Percentiles rank a stretch among this genome's conserved stretches.
phyloP scores from a whole-genome alignment of 495 filamentous ascomycete genomes.

The Aspergillus bridgeri region DNA sequence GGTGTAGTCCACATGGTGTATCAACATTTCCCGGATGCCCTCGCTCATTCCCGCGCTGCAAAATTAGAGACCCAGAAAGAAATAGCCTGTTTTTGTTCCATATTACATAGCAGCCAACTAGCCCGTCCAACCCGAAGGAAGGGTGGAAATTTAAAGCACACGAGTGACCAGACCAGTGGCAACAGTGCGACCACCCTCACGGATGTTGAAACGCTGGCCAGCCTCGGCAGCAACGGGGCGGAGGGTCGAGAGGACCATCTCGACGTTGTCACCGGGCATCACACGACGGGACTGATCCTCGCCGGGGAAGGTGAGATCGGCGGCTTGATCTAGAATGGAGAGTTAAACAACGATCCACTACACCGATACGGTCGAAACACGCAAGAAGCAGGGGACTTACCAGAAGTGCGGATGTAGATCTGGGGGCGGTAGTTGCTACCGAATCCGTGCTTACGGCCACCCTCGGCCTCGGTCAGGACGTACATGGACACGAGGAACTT shows the following conservation, averaged over 20 bases:
- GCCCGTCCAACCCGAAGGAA: conserved; percentile 4
- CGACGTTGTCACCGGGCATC: conserved; percentile 97
- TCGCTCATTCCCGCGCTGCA: conserved; percentile 39
- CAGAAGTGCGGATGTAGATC: conserved; percentile 90
- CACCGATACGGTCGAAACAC: not conserved
- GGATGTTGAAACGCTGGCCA: conserved; percentile 92
- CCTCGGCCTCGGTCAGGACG: conserved; percentile 94
- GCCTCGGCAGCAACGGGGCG: conserved; percentile 79
- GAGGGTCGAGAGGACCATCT: conserved; percentile 83
- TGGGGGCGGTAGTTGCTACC: conserved; percentile 91
- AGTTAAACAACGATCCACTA: conserved; percentile 7
- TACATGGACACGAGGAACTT: conserved; percentile 96
- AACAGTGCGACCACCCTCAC: conserved; percentile 91
- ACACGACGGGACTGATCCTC: conserved; percentile 73
- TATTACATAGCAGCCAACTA: conserved; percentile 34
- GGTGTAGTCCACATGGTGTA: conserved; percentile 20
- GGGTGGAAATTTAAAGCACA: conserved; percentile 50
- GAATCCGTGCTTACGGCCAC: conserved; percentile 93
- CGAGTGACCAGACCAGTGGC: conserved; percentile 88
- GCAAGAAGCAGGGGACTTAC: conserved; percentile 35
- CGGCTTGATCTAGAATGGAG: conserved; percentile 63
- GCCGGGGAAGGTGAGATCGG: conserved; percentile 76
- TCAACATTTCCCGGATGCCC: conserved; percentile 26
- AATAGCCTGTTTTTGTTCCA: conserved; percentile 27
- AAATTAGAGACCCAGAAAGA: conserved; percentile 28